Conservation (phyloP, 495 filamentous ascomycete genomes). For the Aspergillus ellipticus region DNA sequence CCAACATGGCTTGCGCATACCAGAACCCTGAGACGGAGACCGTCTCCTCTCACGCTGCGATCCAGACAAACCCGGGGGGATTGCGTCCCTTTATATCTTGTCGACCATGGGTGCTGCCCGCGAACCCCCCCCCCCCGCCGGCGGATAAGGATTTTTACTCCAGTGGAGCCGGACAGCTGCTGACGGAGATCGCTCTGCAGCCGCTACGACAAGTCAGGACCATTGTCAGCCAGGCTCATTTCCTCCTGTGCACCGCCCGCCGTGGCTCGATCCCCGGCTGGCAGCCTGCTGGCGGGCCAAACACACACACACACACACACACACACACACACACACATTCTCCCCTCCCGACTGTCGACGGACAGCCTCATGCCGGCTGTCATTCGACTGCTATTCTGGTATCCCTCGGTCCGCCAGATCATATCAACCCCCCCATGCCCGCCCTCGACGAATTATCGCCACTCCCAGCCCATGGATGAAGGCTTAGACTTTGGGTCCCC, state of each 20-base stretch:
- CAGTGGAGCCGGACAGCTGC: not conserved
- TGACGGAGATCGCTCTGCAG: not conserved
- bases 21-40: not conserved
- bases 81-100: not conserved
- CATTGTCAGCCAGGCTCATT: not conserved
- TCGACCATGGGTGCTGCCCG: not conserved
- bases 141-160: slow-evolving; percentile 5
- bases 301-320: not conserved
- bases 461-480: not conserved
- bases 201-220: not conserved
- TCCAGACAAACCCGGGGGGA: not conserved
- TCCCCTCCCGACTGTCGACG: not conserved
- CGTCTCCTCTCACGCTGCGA: not conserved
- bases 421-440: not conserved
- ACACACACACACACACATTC: not conserved
- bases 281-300: not conserved
- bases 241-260: not conserved
- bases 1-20: not conserved
- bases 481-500: not conserved
- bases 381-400: not conserved
- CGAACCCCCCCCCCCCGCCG: not conserved
- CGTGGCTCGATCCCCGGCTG: not conserved
- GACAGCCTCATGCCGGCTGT: not conserved
- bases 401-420: not conserved
- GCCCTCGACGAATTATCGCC: not conserved